Percentiles rank a stretch among this genome's conserved stretches.
Conservation (phyloP, 345 rosid genomes). For the Populus deltoides region DNA sequence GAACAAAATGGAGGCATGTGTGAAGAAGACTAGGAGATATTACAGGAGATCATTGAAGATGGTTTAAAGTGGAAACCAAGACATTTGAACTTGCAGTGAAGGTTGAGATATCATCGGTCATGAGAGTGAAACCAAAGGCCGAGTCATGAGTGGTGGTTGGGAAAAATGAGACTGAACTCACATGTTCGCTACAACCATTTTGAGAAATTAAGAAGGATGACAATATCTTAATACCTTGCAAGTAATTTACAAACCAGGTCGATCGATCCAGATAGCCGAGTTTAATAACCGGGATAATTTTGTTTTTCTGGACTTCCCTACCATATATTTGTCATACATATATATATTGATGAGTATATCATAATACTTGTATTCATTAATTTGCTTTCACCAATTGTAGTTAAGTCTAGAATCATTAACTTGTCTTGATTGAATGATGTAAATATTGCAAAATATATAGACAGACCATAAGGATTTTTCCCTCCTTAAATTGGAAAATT, state of each 20-base stretch:
- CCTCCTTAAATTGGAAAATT: neutral
- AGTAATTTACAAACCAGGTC: too few relatives aligned
- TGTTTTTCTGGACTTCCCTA: neutral
- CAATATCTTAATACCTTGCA: neutral
- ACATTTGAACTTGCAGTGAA: conserved; percentile 15
- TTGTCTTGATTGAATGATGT: neutral
- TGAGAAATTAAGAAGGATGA: neutral
- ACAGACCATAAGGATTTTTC: neutral
- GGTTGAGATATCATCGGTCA: conserved; percentile 26
- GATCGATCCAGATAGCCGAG: neutral
- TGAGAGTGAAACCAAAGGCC: conserved; percentile 2
- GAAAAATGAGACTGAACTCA: conserved; percentile 14
- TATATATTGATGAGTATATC: neutral
- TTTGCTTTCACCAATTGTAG: neutral
- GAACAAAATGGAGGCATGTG: conserved; percentile 1
- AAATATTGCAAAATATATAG: neutral
- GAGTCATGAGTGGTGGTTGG: conserved; percentile 29
- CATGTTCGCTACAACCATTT: neutral
- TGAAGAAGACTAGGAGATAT: conserved; percentile 2
- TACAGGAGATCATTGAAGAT: neutral
- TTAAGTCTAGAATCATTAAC: neutral
- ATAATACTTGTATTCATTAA: too few relatives aligned
- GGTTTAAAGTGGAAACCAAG: conserved; percentile 18
- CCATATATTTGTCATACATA: too few relatives aligned
- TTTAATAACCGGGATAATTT: neutral